Conservation (phyloP, 2,329 filamentous ascomycete species). For the Exutisphaerella laricina region DNA sequence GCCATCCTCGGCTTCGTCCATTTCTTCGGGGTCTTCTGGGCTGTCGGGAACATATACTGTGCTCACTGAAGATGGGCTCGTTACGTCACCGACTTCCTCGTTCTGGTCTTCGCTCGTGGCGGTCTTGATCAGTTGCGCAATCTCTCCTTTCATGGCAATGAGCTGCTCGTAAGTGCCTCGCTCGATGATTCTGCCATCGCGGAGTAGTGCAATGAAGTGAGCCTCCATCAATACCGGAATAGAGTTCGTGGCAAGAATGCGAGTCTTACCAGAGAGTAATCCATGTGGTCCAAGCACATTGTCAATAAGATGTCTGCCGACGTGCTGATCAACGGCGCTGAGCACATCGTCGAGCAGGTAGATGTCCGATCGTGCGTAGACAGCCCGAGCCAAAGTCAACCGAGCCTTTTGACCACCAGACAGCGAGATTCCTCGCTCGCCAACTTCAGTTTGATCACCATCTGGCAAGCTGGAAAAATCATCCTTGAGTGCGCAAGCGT, state of each 20-base stretch:
- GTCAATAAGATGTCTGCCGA: conserved; percentile 90
- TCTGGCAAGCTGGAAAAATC: conserved; percentile 91
- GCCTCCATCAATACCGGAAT: conserved; percentile 86
- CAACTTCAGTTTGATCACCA: conserved; percentile 93
- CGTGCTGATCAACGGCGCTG: conserved; percentile 97
- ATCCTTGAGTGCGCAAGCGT: conserved; percentile 82
- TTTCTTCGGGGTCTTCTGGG: conserved; percentile 47
- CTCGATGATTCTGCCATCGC: conserved; percentile 77
- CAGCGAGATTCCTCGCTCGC: conserved; percentile 91
- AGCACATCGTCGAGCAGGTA: conserved; percentile 92
- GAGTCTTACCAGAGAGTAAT: conserved; percentile 76
- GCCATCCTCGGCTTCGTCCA: conserved; percentile 61
- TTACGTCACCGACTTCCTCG: conserved; percentile 18
- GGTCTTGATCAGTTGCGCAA: conserved; percentile 76
- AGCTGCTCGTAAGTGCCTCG: conserved; percentile 86
- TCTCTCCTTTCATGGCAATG: conserved; percentile 87
- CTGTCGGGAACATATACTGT: conserved; percentile 47
- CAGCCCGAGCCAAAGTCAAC: conserved; percentile 82
- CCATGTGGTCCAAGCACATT: conserved; percentile 84
- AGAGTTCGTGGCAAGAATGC: conserved; percentile 90
- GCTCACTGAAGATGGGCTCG: conserved; percentile 20
- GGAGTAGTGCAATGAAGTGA: conserved; percentile 79
- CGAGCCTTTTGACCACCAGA: conserved; percentile 96
- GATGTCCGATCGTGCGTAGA: conserved; percentile 94
- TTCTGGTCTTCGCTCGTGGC: conserved; percentile 48